Evolutionary conservation across 495 filamentous ascomycete species (phyloP), one percentile per base, ranked within the genome.

Genomic region (Aspergillus steynii): DNA sequence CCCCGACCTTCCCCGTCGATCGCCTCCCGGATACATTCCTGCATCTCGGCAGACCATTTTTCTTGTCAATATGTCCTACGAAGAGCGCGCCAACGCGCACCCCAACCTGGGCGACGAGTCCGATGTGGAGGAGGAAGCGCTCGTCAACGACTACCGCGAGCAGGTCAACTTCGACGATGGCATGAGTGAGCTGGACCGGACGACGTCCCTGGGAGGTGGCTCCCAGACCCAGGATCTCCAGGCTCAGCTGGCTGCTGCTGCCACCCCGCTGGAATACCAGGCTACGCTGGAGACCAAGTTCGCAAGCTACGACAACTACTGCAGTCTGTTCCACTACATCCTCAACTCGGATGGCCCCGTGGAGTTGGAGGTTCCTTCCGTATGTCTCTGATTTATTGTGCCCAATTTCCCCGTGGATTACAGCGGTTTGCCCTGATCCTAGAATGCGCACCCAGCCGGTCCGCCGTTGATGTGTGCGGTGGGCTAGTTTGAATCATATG

Each of bases 301-400:
- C 80, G 85, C 87, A 69, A 99, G 95, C 81, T 99, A 99, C 82
- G 96, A 99, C 78, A 91, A 92, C 75, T 99, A 99, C 84, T 98
- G 96, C 88, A 95, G 87, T 76, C 82, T 99, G 58, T 99, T 99
- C 80, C 96, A 98, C 80, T 97, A 92, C 77, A 97, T 99, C 73
- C 83, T 99, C 68, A 99, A 99, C 83, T 97, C 94, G 59, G 96
- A 98, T 62, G 95, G 95, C 4, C 95, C 95, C 34, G 95, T 99
- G 52, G 96, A 98, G 69, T 79, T 98, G 66, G 96, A 99, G 74
- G 88, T 93, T 61, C 95, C 95, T 64, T 96, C 93, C 72, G 95
- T 97, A 77, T 79, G 88, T 85, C 55, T 37, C 53, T 42, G 49
- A 15, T 46, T 55, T 20, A 7, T 32, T 50, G 28, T 7, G 7